These are phyloP conservation scores for Xerocomellus intermedius DNA, from an alignment of 768 basidiomycete genomes.

Conservation along the genomic window DNA sequence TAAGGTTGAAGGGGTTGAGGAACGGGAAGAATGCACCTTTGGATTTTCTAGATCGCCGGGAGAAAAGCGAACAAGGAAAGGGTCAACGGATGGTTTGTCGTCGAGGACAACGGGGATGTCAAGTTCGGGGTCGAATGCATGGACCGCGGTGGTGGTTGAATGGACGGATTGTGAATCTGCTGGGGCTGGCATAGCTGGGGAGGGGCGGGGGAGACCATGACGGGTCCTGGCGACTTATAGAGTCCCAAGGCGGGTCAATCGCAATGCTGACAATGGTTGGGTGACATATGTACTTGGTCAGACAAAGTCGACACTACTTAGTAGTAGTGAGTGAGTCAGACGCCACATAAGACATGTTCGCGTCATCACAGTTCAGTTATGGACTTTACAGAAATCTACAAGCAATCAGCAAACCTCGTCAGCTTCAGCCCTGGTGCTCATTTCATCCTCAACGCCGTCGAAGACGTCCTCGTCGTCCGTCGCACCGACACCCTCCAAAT, in stretches of 20 bases:
- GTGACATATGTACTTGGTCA: slow-evolving; percentile 9
- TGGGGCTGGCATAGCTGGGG: slow-evolving; percentile 9
- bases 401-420: slow-evolving; percentile 67
- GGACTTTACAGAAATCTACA: slow-evolving; percentile 89
- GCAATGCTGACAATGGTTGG: slow-evolving; percentile 15
- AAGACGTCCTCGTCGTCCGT: slow-evolving; percentile 79
- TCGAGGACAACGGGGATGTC: slow-evolving; percentile 6
- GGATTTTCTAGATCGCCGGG: slow-evolving; percentile 46
- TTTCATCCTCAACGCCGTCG: slow-evolving; percentile 77
- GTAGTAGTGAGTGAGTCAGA: no score
- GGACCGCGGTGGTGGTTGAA: slow-evolving; percentile 14
- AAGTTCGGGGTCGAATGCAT: slow-evolving; percentile 13
- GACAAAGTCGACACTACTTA: no score
- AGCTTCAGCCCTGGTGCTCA: slow-evolving; percentile 85
- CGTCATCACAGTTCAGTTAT: slow-evolving; percentile 35
- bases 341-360: neutral
- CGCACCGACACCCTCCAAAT: slow-evolving; percentile 84
- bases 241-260: neutral
- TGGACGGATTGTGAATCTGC: slow-evolving; percentile 14
- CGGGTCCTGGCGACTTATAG: slow-evolving; percentile 11
- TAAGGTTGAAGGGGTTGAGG: neutral
- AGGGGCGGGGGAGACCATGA: neutral
- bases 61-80: slow-evolving; percentile 32
- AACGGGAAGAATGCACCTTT: slow-evolving; percentile 33
- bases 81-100: slow-evolving; percentile 21